Percentiles rank a stretch among this genome's conserved stretches.
Conservation (phyloP, 2,329 filamentous ascomycete species). For the Cryphonectria nitschkei region DNA sequence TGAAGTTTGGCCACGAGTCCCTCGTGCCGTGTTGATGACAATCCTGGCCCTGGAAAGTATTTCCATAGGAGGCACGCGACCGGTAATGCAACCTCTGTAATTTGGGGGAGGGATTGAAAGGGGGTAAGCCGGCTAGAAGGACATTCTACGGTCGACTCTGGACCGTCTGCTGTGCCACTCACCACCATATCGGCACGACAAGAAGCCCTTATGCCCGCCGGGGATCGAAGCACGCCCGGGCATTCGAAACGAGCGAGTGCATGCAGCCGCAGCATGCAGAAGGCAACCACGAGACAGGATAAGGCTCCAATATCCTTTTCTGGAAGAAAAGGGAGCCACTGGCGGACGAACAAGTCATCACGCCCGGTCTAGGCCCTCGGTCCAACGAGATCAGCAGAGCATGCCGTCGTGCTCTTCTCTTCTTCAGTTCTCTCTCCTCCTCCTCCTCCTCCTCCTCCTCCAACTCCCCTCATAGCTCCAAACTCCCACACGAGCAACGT, state of each 20-base stretch:
- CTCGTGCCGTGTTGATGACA: background rate
- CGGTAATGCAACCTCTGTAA: background rate
- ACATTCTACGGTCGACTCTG: background rate
- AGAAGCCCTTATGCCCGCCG: background rate
- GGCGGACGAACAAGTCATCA: background rate
- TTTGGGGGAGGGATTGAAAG: background rate
- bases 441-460: background rate
- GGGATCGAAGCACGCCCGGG: slow-evolving; percentile 10
- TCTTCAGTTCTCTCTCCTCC: background rate
- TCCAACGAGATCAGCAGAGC: background rate
- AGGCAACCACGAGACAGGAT: background rate
- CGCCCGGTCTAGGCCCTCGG: background rate
- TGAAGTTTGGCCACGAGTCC: slow-evolving; percentile 1
- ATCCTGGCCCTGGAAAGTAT: background rate
- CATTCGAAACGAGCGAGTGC: background rate
- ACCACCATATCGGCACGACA: background rate
- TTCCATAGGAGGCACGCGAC: background rate
- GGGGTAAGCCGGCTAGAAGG: background rate
- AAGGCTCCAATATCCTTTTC: background rate
- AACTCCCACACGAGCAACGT: background rate
- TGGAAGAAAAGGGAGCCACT: background rate
- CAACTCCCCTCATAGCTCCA: slow-evolving; percentile 3
- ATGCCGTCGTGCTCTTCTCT: background rate
- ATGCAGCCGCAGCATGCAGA: background rate
- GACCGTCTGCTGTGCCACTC: slow-evolving; percentile 3